A percentile compares a stretch with the other conserved stretches of the same genome.
These are phyloP conservation scores for Stereocaulon alpinum DNA, from an alignment of 495 filamentous ascomycete species.

Conservation along the genomic window DNA sequence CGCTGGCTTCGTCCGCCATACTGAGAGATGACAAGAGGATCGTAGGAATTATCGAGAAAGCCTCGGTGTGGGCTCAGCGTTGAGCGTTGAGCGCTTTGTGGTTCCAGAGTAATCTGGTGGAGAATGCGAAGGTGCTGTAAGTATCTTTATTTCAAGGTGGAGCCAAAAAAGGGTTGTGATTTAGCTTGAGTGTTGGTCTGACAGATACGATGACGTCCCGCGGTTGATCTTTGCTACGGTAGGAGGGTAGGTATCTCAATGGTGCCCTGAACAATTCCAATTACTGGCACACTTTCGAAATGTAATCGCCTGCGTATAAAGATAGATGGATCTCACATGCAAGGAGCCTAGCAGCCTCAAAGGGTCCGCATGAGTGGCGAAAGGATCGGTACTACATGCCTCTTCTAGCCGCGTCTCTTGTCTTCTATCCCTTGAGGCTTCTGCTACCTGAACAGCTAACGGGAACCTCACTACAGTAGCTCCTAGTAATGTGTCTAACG, in stretches of 20 bases:
- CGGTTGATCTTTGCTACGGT: neutral
- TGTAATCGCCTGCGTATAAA: neutral
- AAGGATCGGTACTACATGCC: neutral
- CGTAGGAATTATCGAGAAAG: neutral
- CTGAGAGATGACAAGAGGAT: neutral
- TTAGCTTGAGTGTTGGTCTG: too few species aligned
- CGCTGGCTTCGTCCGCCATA: conserved; percentile 35
- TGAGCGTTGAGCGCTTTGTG: neutral
- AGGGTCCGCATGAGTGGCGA: neutral
- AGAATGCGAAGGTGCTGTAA: neutral
- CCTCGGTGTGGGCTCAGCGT: neutral
- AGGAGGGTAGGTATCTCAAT: too few species aligned
- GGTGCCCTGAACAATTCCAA: neutral
- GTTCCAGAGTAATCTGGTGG: neutral
- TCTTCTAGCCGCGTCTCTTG: conserved; percentile 16
- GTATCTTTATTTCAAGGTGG: neutral
- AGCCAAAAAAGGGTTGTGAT: neutral
- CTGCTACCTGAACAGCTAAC: too few species aligned
- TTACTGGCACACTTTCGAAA: neutral
- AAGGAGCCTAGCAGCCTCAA: neutral
- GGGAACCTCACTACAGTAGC: too few species aligned
- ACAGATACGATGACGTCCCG: too few species aligned
- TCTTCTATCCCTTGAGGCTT: conserved; percentile 8
- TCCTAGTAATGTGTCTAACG: too few species aligned
- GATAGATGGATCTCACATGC: neutral